A percentile compares a stretch with the other conserved stretches of the same genome.
Evolutionary conservation across 1,284 basidiomycete genomes (phyloP).

Genomic region (Coriolopsis trogii): DNA sequence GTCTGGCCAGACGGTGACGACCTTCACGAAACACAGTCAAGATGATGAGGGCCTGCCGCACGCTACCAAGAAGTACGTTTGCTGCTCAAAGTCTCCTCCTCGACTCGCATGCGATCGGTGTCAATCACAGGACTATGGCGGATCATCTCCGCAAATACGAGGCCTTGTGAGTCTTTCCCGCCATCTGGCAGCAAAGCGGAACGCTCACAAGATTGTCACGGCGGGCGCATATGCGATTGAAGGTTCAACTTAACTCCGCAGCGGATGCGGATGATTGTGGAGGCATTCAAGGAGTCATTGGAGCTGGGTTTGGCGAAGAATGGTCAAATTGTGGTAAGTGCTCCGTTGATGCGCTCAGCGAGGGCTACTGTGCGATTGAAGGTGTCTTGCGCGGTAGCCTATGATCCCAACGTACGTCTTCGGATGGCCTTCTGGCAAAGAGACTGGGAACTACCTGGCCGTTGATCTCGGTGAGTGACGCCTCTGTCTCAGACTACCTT

Average conservation of each 20-base stretch:
- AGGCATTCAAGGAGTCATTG: slow-evolving; percentile 92
- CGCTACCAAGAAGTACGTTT: slow-evolving; percentile 78
- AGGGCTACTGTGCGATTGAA: slow-evolving; percentile 7
- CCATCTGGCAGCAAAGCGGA: too few relatives aligned
- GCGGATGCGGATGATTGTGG: slow-evolving; percentile 96
- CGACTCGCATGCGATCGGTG: slow-evolving; percentile 28
- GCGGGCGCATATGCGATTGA: too few relatives aligned
- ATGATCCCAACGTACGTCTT: slow-evolving; percentile 98
- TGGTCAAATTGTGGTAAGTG: slow-evolving; percentile 86
- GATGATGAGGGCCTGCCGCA: slow-evolving; percentile 79
- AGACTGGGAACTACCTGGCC: slow-evolving; percentile 90
- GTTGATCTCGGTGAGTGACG: slow-evolving; percentile 82
- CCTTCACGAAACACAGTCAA: slow-evolving; percentile 78
- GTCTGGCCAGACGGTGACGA: slow-evolving; percentile 74
- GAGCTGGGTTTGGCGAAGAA: slow-evolving; percentile 85
- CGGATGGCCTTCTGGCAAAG: slow-evolving; percentile 92
- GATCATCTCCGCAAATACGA: slow-evolving; percentile 91
- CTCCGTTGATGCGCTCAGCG: not conserved
- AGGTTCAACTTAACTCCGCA: slow-evolving; percentile 90
- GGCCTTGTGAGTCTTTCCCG: slow-evolving; percentile 58
- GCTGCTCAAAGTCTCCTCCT: slow-evolving; percentile 9
- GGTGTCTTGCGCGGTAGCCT: slow-evolving; percentile 54
- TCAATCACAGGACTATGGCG: slow-evolving; percentile 71
- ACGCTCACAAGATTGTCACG: too few relatives aligned
- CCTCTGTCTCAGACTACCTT: not conserved